Evolutionary conservation across 2,329 filamentous ascomycete species (phyloP), one percentile per base, ranked within the genome.

Genomic region (Fusarium buharicum): DNA sequence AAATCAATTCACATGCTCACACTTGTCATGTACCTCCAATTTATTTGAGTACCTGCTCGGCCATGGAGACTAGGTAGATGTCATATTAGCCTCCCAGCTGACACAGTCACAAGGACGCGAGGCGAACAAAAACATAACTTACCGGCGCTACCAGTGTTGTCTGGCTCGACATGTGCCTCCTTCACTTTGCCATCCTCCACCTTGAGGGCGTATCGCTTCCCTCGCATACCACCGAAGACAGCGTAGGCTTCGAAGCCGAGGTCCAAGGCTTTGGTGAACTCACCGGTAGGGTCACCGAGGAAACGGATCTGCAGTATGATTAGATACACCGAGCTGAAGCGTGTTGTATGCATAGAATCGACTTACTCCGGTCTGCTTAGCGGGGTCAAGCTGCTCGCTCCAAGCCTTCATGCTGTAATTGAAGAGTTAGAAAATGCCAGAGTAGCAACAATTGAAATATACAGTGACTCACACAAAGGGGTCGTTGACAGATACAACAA

Each of bases 401-500:
- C 93, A 97, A 6, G 93, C 93, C 78, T 96, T 96, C 85, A 93
- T 97, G 40, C 92, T 95, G 40, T 39, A 57, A 40, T 6, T 28
- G 20, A 3, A 39, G 37, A 40, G 28, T 69, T 13, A 65, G 49
- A 47, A 47, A 28, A 34, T 34, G 14, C 31, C 10, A 14, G 31
- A 37, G 8, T 7, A 13, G 12, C 14, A 37, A 45, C 17, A 10
- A 6, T 13, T 9, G n/a, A 46, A 6, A 18, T n/a, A 9, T 24
- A 24, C 8, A 11, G 13, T 27, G 38, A 79, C 90, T 78, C 82
- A 96, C 91, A 97, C 93, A 75, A 97, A 97, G 17, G 93, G 86
- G 75, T 98, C 94, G 75, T 98, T 98, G 74, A 97, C 93, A 14
- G 91, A 88, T 53, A 98, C 87, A 36, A 98, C 92, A 72, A 96